phyloP scores from a whole-genome alignment of 345 rosid genomes.

The Salix purpurea region DNA sequence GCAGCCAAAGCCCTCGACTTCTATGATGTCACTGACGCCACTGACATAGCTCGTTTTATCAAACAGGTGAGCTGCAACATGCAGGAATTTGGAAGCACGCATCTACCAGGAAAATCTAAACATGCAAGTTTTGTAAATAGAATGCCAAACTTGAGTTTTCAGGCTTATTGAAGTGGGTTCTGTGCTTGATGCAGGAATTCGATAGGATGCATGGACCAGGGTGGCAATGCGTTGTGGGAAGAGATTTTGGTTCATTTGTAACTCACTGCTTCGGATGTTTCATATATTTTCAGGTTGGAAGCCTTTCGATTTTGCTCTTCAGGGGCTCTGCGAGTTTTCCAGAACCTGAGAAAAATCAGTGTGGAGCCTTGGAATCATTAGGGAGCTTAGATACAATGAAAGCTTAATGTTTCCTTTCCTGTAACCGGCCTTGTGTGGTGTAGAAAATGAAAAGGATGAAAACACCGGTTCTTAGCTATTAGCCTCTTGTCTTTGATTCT shows the following conservation, averaged over 20 bases:
- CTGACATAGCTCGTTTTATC: slow-evolving; percentile 69
- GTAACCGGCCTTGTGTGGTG: background rate
- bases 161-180: background rate
- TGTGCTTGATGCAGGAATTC: slow-evolving; percentile 43
- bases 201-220: slow-evolving; percentile 46
- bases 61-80: slow-evolving; percentile 45
- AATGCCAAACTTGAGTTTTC: background rate
- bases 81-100: too few relatives aligned
- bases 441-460: background rate
- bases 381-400: slow-evolving; percentile 16
- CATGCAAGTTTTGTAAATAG: too few relatives aligned
- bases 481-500: background rate
- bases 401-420: slow-evolving; percentile 10
- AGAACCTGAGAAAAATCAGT: slow-evolving; percentile 17
- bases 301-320: slow-evolving; percentile 62
- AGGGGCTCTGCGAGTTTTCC: slow-evolving; percentile 43
- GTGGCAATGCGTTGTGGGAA: slow-evolving; percentile 73
- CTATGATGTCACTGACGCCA: slow-evolving; percentile 66
- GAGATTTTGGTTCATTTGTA: slow-evolving; percentile 64
- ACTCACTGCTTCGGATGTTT: slow-evolving; percentile 57
- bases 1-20: slow-evolving; percentile 79
- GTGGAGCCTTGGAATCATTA: background rate
- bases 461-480: background rate
- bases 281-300: slow-evolving; percentile 53
- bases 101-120: too few relatives aligned